Conservation (phyloP, 805 yeast genomes). For the Lipomyces sp. region DNA sequence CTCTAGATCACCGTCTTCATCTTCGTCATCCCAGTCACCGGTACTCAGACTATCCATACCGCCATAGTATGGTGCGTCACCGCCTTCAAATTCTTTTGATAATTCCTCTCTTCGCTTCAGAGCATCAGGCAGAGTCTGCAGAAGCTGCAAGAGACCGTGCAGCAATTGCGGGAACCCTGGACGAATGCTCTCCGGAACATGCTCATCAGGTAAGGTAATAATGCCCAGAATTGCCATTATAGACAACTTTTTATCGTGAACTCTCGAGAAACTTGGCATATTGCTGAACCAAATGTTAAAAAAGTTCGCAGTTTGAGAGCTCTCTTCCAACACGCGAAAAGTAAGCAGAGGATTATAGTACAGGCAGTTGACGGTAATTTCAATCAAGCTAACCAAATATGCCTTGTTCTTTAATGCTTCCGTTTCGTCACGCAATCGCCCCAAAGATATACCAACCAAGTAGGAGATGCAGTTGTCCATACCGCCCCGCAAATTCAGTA, state of each 20-base stretch:
- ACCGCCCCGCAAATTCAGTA: conserved; percentile 59
- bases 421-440: conserved; percentile 45
- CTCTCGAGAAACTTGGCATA: conserved; percentile 63
- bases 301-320: conserved; percentile 54
- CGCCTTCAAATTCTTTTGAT: conserved; percentile 58
- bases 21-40: conserved; percentile 43
- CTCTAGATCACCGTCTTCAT: conserved; percentile 44
- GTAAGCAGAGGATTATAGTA: conserved; percentile 64
- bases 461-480: conserved; percentile 54
- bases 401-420: conserved; percentile 47
- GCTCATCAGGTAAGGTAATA: conserved; percentile 45
- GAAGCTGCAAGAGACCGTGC: conserved; percentile 54
- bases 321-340: conserved; percentile 55
- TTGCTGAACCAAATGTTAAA: conserved; percentile 70
- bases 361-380: conserved; percentile 67
- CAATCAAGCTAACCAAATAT: conserved; percentile 57
- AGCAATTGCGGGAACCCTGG: conserved; percentile 54
- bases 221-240: conserved; percentile 68
- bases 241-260: conserved; percentile 79
- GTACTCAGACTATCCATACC: conserved; percentile 39
- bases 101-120: conserved; percentile 65
- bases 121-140: conserved; percentile 73
- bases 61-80: conserved; percentile 41
- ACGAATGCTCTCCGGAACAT: conserved; percentile 44
- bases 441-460: conserved; percentile 53